phyloP scores from a whole-genome alignment of 768 basidiomycete genomes.

The Kwoniella botswanensis region DNA sequence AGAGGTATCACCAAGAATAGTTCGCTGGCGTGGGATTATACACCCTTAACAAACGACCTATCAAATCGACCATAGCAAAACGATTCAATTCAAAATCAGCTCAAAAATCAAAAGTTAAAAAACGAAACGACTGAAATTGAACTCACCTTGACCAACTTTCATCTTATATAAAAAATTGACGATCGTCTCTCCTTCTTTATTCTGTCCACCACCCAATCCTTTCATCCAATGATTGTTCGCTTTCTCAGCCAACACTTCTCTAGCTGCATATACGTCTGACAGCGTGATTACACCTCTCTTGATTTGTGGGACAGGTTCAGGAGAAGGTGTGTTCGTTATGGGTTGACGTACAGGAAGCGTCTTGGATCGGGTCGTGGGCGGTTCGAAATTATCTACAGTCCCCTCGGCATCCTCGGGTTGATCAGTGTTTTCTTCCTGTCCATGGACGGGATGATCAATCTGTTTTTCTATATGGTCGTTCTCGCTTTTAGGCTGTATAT shows the following conservation, averaged over 20 bases:
- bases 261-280: conserved; percentile 43
- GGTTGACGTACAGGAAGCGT: conserved; percentile 39
- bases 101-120: neutral
- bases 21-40: conserved; percentile 38
- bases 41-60: conserved; percentile 45
- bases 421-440: neutral
- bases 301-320: conserved; percentile 18
- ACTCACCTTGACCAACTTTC: conserved; percentile 53
- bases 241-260: conserved; percentile 50
- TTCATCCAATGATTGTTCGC: conserved; percentile 54
- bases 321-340: conserved; percentile 23
- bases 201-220: conserved; percentile 53
- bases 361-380: conserved; percentile 44
- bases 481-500: neutral
- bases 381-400: conserved; percentile 12
- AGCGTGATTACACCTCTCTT: conserved; percentile 49
- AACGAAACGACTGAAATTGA: neutral
- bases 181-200: conserved; percentile 53
- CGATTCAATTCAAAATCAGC: neutral
- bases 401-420: conserved; percentile 14
- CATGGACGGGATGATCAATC: neutral
- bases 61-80: neutral
- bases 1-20: conserved; percentile 9
- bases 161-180: conserved; percentile 55
- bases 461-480: conserved; percentile 61